Conservation (phyloP, 768 basidiomycete species). For the Glaciozyma antarctica region DNA sequence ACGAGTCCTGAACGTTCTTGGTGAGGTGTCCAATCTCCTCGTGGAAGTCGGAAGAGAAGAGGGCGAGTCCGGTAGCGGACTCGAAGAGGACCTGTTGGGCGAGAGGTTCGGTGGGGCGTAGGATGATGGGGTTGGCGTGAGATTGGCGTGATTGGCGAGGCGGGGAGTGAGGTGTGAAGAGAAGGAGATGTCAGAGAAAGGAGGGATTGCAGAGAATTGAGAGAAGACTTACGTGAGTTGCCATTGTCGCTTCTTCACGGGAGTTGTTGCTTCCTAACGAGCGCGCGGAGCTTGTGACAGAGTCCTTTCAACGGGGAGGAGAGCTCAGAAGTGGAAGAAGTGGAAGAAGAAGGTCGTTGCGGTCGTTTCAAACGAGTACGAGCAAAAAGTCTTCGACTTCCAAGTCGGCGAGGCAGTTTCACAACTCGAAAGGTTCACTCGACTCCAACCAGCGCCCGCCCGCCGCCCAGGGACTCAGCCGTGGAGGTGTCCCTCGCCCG, state of each 20-base stretch:
- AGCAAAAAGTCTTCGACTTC: too few relatives aligned
- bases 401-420: too few relatives aligned
- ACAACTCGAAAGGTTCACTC: too few relatives aligned
- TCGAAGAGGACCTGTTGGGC: constrained; percentile 80
- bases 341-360: too few relatives aligned
- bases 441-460: too few relatives aligned
- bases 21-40: constrained; percentile 81
- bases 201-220: neutral
- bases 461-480: too few relatives aligned
- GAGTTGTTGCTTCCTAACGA: too few relatives aligned
- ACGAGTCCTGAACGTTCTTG: constrained; percentile 65
- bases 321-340: too few relatives aligned
- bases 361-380: too few relatives aligned
- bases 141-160: neutral
- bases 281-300: too few relatives aligned
- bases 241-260: constrained; percentile 4
- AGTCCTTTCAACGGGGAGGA: too few relatives aligned
- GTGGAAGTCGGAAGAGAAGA: constrained; percentile 74
- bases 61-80: constrained; percentile 83
- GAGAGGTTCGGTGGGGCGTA: constrained; percentile 37
- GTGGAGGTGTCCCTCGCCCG: too few relatives aligned
- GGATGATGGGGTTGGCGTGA: neutral
- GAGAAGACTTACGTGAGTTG: constrained; percentile 20
- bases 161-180: neutral
- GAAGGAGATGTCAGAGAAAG: neutral